Conservation (phyloP, 177 flowering plant genomes). For the Vitis hybrid region DNA sequence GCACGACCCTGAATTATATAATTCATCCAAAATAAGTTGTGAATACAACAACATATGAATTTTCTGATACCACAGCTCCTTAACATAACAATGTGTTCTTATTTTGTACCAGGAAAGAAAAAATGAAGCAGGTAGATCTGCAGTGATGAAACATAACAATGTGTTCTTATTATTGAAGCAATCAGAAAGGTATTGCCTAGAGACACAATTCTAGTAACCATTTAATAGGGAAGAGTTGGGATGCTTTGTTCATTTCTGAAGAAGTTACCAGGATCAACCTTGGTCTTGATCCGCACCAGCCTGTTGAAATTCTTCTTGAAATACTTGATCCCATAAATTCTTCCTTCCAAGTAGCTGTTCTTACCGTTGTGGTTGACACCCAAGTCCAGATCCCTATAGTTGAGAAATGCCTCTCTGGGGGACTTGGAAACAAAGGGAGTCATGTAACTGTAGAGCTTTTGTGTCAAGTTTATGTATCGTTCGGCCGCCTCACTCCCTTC, state of each 20-base stretch:
- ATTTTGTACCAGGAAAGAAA: too few species aligned
- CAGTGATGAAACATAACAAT: too few species aligned
- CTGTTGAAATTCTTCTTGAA: constrained; percentile 36
- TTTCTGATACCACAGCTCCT: too few species aligned
- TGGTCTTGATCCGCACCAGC: constrained; percentile 41
- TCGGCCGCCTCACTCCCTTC: constrained; percentile 18
- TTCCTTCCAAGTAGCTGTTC: constrained; percentile 20
- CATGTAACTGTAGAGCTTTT: constrained; percentile 31
- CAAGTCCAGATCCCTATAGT: constrained; percentile 47
- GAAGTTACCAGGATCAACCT: constrained; percentile 46
- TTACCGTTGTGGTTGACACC: constrained; percentile 23
- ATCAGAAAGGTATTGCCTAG: too few species aligned
- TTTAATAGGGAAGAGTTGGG: constrained; percentile 24
- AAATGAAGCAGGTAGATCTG: too few species aligned
- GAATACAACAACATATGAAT: too few species aligned
- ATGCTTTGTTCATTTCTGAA: constrained; percentile 53
- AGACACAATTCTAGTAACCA: too few species aligned
- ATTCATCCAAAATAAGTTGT: too few species aligned
- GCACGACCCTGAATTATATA: too few species aligned
- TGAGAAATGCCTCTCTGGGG: constrained; percentile 39
- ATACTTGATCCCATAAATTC: constrained; percentile 32
- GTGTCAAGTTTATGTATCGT: constrained; percentile 13
- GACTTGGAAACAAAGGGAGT: constrained; percentile 34
- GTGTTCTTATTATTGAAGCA: too few species aligned
- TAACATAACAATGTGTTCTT: too few species aligned